Conservation (phyloP, 768 basidiomycete genomes). For the Boletus subcaerulescens region DNA sequence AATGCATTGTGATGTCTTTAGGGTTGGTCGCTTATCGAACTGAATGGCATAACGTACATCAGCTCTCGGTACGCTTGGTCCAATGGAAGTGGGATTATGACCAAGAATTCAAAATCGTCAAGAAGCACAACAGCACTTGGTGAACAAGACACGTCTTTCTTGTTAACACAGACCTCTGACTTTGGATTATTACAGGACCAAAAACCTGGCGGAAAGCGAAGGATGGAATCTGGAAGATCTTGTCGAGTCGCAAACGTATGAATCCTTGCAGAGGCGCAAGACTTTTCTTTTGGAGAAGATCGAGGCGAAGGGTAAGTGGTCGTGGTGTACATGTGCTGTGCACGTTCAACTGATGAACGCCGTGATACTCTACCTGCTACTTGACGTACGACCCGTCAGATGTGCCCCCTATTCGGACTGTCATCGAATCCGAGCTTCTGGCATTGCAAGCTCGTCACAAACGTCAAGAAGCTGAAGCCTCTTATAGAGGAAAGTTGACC, state of each 20-base stretch:
- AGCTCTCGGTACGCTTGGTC: constrained; percentile 24
- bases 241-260: constrained; percentile 38
- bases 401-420: constrained; percentile 8
- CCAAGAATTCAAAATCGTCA: neutral
- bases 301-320: constrained; percentile 33
- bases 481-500: constrained; percentile 26
- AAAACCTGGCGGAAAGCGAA: constrained; percentile 30
- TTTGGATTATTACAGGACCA: constrained; percentile 32
- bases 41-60: neutral
- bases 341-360: neutral
- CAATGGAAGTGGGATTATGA: constrained; percentile 29
- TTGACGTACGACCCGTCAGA: constrained; percentile 14
- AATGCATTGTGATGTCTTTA: neutral
- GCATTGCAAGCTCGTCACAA: constrained; percentile 22
- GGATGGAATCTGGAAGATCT: constrained; percentile 47
- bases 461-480: constrained; percentile 28
- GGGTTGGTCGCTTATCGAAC: no score
- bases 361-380: neutral
- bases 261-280: constrained; percentile 37
- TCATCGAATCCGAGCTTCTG: constrained; percentile 31
- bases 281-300: constrained; percentile 40
- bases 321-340: neutral
- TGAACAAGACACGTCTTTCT: neutral
- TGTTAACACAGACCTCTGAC: neutral
- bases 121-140: constrained; percentile 16